Percentiles rank a stretch among this genome's conserved stretches.
phyloP scores from a whole-genome alignment of 108 stramenopile species.

The Asterionellopsis glacialis region DNA sequence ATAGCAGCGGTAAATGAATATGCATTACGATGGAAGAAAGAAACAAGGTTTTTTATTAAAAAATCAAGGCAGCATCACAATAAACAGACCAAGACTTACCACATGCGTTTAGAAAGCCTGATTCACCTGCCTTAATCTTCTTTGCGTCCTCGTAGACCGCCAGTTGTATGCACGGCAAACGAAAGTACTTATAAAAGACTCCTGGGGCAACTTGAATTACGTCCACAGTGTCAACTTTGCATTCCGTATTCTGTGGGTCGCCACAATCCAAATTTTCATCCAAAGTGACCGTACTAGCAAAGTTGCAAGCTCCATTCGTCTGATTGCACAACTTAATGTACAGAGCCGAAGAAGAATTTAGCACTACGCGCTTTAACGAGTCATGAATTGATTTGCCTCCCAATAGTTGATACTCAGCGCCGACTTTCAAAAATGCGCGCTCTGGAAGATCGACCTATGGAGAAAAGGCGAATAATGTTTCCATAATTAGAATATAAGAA shows the following conservation, averaged over 20 bases:
- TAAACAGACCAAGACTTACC: too few species aligned
- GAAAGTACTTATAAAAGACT: conserved; percentile 58
- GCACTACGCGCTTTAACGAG: conserved; percentile 2
- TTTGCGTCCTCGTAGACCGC: conserved; percentile 50
- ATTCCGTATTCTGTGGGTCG: conserved; percentile 26
- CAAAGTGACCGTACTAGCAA: conserved; percentile 18
- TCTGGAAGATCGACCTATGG: conserved; percentile 24
- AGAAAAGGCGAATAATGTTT: too few species aligned
- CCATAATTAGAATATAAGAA: too few species aligned
- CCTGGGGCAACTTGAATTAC: conserved; percentile 43
- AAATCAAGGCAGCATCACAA: too few species aligned
- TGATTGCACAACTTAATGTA: conserved; percentile 36
- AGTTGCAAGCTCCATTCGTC: conserved; percentile 18
- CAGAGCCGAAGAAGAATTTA: conserved; percentile 22
- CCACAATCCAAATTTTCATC: conserved; percentile 7
- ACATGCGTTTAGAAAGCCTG: background rate
- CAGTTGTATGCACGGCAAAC: conserved; percentile 55
- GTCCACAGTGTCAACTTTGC: conserved; percentile 49
- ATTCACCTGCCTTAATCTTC: conserved; percentile 17
- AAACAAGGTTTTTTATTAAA: too few species aligned
- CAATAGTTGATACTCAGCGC: conserved; percentile 39
- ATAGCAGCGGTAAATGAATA: too few species aligned
- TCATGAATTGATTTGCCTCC: conserved; percentile 14
- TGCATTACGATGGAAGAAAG: too few species aligned
- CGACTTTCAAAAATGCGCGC: conserved; percentile 31